phyloP scores from a whole-genome alignment of 73 alveolate genomes.

The Paramecium biaurelia region DNA sequence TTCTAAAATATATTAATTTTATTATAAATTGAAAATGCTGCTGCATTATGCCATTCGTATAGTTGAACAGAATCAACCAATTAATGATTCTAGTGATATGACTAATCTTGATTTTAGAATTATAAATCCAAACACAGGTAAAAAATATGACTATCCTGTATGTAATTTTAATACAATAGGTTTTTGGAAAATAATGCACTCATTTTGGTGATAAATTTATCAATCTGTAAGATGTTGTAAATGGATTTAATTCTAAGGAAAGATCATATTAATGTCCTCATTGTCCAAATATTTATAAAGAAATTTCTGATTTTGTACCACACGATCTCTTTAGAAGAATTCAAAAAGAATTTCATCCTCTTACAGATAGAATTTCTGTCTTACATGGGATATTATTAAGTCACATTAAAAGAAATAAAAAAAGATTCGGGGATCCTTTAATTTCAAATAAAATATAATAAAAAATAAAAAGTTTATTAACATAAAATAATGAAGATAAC shows the following conservation, averaged over 20 bases:
- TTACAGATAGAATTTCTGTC: background rate
- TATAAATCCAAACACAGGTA: background rate
- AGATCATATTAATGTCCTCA: background rate
- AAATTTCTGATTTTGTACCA: background rate
- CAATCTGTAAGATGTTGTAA: background rate
- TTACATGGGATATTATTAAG: background rate
- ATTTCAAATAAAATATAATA: background rate
- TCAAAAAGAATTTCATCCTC: background rate
- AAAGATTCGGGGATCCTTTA: background rate
- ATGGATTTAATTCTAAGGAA: background rate
- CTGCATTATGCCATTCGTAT: background rate
- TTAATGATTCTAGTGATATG: background rate
- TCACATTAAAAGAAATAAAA: background rate
- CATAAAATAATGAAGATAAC: background rate
- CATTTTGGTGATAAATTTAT: background rate
- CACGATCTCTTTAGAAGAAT: background rate
- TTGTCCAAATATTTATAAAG: background rate
- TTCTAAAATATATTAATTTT: no score
- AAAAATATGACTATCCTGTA: background rate
- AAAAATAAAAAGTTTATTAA: no score
- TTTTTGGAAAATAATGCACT: background rate
- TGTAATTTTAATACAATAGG: background rate
- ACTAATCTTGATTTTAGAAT: background rate
- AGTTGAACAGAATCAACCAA: background rate
- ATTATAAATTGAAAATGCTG: background rate